These are phyloP conservation scores for Coemansia sp. DNA, from an alignment of 371 early-diverging fungal species.

Conservation along the genomic window DNA sequence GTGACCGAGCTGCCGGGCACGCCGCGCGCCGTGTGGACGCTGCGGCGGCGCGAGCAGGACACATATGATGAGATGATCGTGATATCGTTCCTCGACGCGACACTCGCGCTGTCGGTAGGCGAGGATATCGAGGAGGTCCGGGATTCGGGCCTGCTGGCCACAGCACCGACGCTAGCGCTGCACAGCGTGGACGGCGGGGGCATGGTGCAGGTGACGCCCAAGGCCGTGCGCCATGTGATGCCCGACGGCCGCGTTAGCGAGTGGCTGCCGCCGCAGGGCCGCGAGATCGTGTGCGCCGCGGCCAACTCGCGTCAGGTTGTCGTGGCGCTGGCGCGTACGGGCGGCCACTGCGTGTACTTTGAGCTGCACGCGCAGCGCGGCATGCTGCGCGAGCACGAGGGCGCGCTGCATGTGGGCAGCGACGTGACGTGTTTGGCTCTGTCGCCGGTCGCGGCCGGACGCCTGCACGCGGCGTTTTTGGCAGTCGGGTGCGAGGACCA, in stretches of 20 bases:
- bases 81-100: constrained; percentile 91
- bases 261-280: constrained; percentile 86
- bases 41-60: constrained; percentile 62
- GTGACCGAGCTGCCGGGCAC: constrained; percentile 91
- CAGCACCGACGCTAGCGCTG: constrained; percentile 80
- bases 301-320: constrained; percentile 82
- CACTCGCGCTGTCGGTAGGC: constrained; percentile 88
- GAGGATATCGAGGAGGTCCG: constrained; percentile 94
- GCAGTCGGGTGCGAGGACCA: constrained; percentile 92
- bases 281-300: constrained; percentile 71
- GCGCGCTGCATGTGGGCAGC: constrained; percentile 71
- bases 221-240: constrained; percentile 86
- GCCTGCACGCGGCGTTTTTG: constrained; percentile 75
- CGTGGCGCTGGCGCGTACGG: constrained; percentile 70
- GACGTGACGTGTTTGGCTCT: constrained; percentile 76
- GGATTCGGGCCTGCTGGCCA: constrained; percentile 83
- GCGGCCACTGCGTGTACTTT: constrained; percentile 89
- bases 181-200: constrained; percentile 86
- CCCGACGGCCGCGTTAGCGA: constrained; percentile 87
- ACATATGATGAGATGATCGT: constrained; percentile 84
- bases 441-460: constrained; percentile 79
- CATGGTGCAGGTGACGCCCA: constrained; percentile 87
- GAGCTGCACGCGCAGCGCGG: constrained; percentile 81
- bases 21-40: constrained; percentile 94
- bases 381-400: constrained; percentile 85